Evolutionary conservation across 176 grass and related monocot genomes (phyloP), one percentile per base, ranked within the genome.

Genomic region (Paspalum notatum): DNA sequence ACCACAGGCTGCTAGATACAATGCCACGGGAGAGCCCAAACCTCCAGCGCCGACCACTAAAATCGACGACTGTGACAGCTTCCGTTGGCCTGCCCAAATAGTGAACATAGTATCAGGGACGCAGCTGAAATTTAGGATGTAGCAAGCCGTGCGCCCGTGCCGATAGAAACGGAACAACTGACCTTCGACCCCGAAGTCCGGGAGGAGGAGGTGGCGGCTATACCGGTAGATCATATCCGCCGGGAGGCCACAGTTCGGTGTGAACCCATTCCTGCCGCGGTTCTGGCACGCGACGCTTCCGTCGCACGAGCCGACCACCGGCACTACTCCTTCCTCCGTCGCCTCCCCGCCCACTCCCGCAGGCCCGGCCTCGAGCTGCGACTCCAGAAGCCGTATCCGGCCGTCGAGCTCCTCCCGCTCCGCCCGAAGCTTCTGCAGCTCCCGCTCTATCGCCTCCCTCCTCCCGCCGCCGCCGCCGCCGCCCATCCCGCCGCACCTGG

Each of bases 41-140:
- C 95, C 95, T 83, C 92, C 95, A 18, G 95, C 95, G 37, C 92
- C 95, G 47, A 98, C 89, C 63, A 98, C 92, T 82, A 98, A 84
- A 83, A 98, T 83, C 27, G 90, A 94, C 8, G 95, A 89, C 51
- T 48, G 79, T 7, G 88, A 98, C 60, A 98, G 81, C 77, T 87
- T 95, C 51, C 65, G 42, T 76, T 98, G 92, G 32, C 88, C 95
- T 95, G 66, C 62, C 62, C 8, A 71, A 26, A 38, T 6, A 55
- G 21, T 52, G 4, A 26, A 55, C 17, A 12, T 78, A 66, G 48
- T 22, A 20, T 89, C 54, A 86, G 32, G 68, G 61, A 11, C 32
- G 42, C 15, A 26, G 6, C 12, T 10, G 37, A 75, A 25, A 3
- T 14, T 32, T 3, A 3, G 3, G 32, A 32, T 32, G 32, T 32